These are phyloP conservation scores for Stellera chamaejasme DNA, from an alignment of 345 rosid genomes.

Conservation along the genomic window DNA sequence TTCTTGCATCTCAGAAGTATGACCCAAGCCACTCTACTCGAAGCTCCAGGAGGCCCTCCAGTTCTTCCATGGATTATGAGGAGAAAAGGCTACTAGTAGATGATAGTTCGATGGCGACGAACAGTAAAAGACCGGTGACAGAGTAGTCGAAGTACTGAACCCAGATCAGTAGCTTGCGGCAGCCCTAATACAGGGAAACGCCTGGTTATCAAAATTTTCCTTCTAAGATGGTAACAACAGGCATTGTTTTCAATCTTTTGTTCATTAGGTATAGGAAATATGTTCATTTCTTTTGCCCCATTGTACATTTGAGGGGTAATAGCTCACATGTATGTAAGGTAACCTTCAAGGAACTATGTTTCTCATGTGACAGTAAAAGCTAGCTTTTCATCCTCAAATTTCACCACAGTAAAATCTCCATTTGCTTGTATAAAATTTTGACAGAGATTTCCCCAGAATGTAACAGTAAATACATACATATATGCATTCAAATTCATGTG, in stretches of 20 bases:
- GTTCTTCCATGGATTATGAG: conserved; percentile 6
- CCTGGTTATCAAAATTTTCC: conserved; percentile 32
- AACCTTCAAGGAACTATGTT: conserved; percentile 21
- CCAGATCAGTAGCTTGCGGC: conserved; percentile 3
- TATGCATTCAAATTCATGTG: background rate
- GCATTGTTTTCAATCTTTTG: conserved; percentile 5
- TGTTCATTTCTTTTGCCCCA: conserved; percentile 1
- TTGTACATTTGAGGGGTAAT: conserved; percentile 33
- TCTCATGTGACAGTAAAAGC: background rate
- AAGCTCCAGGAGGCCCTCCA: conserved; percentile 20
- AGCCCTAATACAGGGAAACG: conserved; percentile 11
- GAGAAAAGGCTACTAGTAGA: conserved; percentile 12
- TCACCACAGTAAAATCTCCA: background rate
- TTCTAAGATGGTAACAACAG: conserved; percentile 21
- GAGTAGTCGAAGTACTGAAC: background rate
- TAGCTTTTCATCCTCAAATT: background rate
- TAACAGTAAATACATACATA: background rate
- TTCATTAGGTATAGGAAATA: conserved; percentile 12
- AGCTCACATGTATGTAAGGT: conserved; percentile 22
- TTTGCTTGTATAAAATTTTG: conserved; percentile 20
- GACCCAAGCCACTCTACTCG: conserved; percentile 29
- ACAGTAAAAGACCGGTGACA: no score
- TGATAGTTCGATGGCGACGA: background rate
- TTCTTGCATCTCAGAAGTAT: conserved; percentile 58
- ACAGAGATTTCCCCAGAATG: background rate